These are phyloP conservation scores for Mycena rebaudengoi DNA, from an alignment of 768 basidiomycete species.

Conservation along the genomic window DNA sequence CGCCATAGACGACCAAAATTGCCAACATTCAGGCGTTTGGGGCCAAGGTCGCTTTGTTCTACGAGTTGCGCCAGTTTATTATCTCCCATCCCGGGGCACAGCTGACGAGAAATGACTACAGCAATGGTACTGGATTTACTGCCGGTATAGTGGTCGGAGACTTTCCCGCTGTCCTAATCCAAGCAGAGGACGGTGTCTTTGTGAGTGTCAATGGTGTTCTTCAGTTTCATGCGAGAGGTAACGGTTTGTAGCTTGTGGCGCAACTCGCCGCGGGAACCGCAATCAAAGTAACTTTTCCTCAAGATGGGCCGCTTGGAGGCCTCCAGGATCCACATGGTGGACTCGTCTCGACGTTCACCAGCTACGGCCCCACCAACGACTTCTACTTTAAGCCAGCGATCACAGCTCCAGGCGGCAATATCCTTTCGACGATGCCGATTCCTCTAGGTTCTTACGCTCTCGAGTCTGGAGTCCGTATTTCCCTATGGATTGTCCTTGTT, in stretches of 20 bases:
- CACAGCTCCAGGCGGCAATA: slow-evolving; percentile 62
- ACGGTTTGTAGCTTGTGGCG: slow-evolving; percentile 51
- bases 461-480: slow-evolving; percentile 42
- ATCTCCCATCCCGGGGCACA: not conserved
- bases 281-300: slow-evolving; percentile 58
- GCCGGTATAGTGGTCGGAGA: slow-evolving; percentile 51
- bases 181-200: slow-evolving; percentile 62
- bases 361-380: slow-evolving; percentile 69
- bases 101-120: slow-evolving; percentile 28
- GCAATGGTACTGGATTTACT: slow-evolving; percentile 58
- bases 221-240: not conserved
- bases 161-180: slow-evolving; percentile 61
- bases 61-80: slow-evolving; percentile 51
- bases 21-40: slow-evolving; percentile 63
- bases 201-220: slow-evolving; percentile 43
- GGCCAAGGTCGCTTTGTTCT: slow-evolving; percentile 57
- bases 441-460: slow-evolving; percentile 50
- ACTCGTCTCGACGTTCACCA: slow-evolving; percentile 61
- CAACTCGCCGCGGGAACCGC: slow-evolving; percentile 54
- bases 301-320: slow-evolving; percentile 49
- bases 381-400: slow-evolving; percentile 64
- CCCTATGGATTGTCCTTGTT: not conserved
- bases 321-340: slow-evolving; percentile 63
- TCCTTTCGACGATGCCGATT: slow-evolving; percentile 55
- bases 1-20: slow-evolving; percentile 55